Evolutionary conservation across 164 flowering plant genomes (phyloP).

Genomic region (Akebia trifoliata): DNA sequence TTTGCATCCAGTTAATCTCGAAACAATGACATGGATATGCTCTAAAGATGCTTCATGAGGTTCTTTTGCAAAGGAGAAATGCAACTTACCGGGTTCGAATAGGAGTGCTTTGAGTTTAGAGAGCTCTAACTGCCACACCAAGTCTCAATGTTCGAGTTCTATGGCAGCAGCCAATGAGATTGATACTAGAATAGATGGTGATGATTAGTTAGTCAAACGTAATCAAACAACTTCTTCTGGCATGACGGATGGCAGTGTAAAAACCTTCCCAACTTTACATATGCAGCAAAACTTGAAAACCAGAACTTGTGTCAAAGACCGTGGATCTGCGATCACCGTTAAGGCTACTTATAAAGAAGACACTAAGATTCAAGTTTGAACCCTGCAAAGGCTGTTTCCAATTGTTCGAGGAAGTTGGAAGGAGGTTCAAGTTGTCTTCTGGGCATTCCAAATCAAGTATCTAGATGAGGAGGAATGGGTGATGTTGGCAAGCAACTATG

Average conservation of each 20-base stretch:
- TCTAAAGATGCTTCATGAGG: slow-evolving; percentile 18
- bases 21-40: slow-evolving; percentile 23
- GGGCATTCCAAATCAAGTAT: slow-evolving; percentile 82
- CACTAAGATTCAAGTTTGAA: slow-evolving; percentile 69
- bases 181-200: slow-evolving; percentile 30
- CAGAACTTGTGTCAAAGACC: slow-evolving; percentile 20
- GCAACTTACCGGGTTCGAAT: slow-evolving; percentile 8
- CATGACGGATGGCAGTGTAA: slow-evolving; percentile 57
- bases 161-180: slow-evolving; percentile 34
- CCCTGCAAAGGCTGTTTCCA: slow-evolving; percentile 48
- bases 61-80: slow-evolving; percentile 17
- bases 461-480: slow-evolving; percentile 93
- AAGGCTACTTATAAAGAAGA: slow-evolving; percentile 79
- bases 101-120: slow-evolving; percentile 19
- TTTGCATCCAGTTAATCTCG: slow-evolving; percentile 12
- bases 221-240: slow-evolving; percentile 49
- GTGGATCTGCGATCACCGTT: slow-evolving; percentile 46
- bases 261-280: slow-evolving; percentile 48
- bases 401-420: slow-evolving; percentile 66
- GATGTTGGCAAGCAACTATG: slow-evolving; percentile 58
- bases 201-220: slow-evolving; percentile 41
- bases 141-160: slow-evolving; percentile 35
- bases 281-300: slow-evolving; percentile 15
- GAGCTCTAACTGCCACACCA: slow-evolving; percentile 22
- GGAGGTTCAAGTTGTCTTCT: slow-evolving; percentile 52